Evolutionary conservation across 352 stramenopile genomes (phyloP), one percentile per base, ranked within the genome.

Genomic region (Pythium rishiriense): DNA sequence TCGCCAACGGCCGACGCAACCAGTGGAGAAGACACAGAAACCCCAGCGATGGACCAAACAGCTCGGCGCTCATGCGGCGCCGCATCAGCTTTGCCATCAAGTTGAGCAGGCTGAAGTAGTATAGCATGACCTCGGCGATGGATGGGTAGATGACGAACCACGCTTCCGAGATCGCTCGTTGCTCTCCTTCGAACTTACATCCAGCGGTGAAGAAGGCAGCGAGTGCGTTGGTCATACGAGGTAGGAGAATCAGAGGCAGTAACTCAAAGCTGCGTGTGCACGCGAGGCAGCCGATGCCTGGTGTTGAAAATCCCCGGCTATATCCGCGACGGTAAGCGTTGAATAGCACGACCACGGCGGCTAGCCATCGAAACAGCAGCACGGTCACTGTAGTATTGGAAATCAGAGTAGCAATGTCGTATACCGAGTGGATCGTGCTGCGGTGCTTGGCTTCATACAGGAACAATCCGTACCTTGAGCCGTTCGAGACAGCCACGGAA

Each of bases 401-500:
- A 37, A 88, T 80, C 10, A 85, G 33, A 14, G 63, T 81, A 42
- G 76, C 72, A 54, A 76, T 71, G 42, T 75, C 70, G 60, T 84
- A 88, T 2, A 67, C 31, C 21, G 67, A 75, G 19, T 45, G 43
- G 42, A 81, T 66, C 0, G 53, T 66, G 21, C 45, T 66, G 6
- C n/a, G n/a, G 1, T 66, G 64, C 1, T 19, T 25, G 10, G 54
- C 70, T 1, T 71, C 68, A 28, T 78, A 78, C 0, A 79, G 47
- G 39, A 83, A 88, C 15, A 86, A 67, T 0, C 75, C 73, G 39
- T 71, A 72, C 21, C 75, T 67, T 17, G 62, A 46, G 24, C 69
- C 64, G 21, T 78, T 81, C 12, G 66, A 69, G 5, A 74, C 48
- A 1, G 31, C 39, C 3, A 68, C 22, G 6, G 43, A 55, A 24